Evolutionary conservation across 2,329 filamentous ascomycete genomes (phyloP).

Genomic region (Fusarium mexicanum): DNA sequence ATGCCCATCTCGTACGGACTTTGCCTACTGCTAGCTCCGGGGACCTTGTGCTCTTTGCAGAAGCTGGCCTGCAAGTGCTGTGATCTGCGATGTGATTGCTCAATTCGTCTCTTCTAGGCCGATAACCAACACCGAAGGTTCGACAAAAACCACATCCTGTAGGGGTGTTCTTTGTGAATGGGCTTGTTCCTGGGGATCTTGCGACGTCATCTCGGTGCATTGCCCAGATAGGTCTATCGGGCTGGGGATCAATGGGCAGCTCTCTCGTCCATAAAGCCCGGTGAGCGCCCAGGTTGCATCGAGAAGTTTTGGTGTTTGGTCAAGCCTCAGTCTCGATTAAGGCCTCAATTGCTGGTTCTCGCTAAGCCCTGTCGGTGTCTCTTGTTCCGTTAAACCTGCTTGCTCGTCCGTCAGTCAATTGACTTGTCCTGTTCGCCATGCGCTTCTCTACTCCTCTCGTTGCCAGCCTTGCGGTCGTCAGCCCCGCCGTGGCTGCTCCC

Average conservation of each 20-base stretch:
- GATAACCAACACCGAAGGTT: slow-evolving; percentile 29
- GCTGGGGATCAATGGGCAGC: slow-evolving; percentile 15
- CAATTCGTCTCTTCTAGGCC: slow-evolving; percentile 25
- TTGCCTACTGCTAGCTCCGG: slow-evolving; percentile 5
- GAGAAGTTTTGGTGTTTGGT: not conserved
- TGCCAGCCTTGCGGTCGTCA: slow-evolving; percentile 45
- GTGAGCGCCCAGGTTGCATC: slow-evolving; percentile 2
- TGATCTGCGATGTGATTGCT: slow-evolving; percentile 31
- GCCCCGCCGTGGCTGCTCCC: slow-evolving; percentile 43
- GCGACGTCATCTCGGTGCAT: slow-evolving; percentile 22
- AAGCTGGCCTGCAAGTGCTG: slow-evolving; percentile 25
- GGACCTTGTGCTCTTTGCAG: slow-evolving; percentile 22
- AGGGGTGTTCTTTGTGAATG: slow-evolving; percentile 16
- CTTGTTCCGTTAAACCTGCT: not conserved
- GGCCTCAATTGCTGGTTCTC: slow-evolving; percentile 4
- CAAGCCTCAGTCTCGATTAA: slow-evolving; percentile 26
- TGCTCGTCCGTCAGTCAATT: slow-evolving; percentile 9
- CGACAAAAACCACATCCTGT: slow-evolving; percentile 10
- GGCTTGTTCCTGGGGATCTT: slow-evolving; percentile 15
- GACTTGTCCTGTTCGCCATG: slow-evolving; percentile 41
- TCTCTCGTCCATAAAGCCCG: slow-evolving; percentile 32
- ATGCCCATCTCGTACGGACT: slow-evolving; percentile 9
- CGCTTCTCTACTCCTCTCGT: slow-evolving; percentile 45
- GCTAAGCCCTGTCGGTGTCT: slow-evolving; percentile 2
- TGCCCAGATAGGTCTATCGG: slow-evolving; percentile 32